Conservation (phyloP, 148 eudicot genomes). For the Fagopyrum homotropicum region DNA sequence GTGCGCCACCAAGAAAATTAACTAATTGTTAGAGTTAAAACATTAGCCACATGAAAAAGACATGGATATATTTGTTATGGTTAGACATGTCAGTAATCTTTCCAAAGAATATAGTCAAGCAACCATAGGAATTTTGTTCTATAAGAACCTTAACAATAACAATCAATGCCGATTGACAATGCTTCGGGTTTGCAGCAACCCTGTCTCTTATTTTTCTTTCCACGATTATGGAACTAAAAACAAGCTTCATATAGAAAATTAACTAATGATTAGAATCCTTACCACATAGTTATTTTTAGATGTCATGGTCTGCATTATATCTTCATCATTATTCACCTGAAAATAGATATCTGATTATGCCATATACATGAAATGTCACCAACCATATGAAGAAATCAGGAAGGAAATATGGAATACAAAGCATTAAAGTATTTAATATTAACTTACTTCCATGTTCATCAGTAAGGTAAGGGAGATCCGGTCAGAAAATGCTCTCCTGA, state of each 20-base stretch:
- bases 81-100: not conserved
- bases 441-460: slow-evolving; percentile 97
- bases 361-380: slow-evolving; percentile 13
- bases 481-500: slow-evolving; percentile 87
- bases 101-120: not conserved
- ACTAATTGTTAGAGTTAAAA: not conserved
- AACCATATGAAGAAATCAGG: slow-evolving; percentile 13
- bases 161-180: not conserved
- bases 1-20: too few species aligned
- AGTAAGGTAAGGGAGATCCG: slow-evolving; percentile 81
- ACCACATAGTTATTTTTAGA: slow-evolving; percentile 82
- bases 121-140: not conserved
- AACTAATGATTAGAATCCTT: slow-evolving; percentile 14
- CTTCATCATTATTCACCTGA: too few species aligned
- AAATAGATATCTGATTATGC: too few species aligned
- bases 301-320: slow-evolving; percentile 60
- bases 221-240: slow-evolving; percentile 2
- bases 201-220: not conserved
- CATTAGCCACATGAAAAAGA: not conserved
- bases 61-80: not conserved
- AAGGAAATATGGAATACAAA: slow-evolving; percentile 6
- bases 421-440: slow-evolving; percentile 11
- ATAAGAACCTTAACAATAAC: not conserved
- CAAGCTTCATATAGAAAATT: not conserved
- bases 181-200: not conserved